phyloP scores from a whole-genome alignment of 768 basidiomycete species.

The Sutorius australiensis region DNA sequence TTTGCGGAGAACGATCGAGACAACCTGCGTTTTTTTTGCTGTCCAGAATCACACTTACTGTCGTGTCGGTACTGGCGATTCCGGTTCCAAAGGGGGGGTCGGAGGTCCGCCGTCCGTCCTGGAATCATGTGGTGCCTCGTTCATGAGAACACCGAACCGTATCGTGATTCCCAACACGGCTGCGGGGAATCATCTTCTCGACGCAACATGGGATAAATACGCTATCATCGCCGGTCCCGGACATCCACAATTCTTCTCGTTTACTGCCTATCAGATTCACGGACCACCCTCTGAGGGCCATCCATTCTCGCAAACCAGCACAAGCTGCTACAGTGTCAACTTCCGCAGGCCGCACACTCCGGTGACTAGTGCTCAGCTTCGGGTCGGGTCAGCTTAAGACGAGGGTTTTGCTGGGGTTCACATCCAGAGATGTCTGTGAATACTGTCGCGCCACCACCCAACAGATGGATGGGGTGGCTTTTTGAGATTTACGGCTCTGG shows the following conservation, averaged over 20 bases:
- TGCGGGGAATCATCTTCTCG: neutral
- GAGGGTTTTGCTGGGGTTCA: neutral
- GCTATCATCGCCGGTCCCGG: neutral
- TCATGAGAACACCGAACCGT: neutral
- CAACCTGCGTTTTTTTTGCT: neutral
- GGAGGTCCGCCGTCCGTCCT: neutral
- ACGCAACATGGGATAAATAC: slow-evolving; percentile 6
- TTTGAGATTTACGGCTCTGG: slow-evolving; percentile 22
- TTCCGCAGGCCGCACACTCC: neutral
- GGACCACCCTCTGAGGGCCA: neutral
- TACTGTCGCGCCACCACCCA: slow-evolving; percentile 18
- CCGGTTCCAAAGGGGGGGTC: neutral
- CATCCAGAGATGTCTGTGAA: slow-evolving; percentile 17
- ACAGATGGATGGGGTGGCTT: slow-evolving; percentile 21
- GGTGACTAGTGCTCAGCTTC: neutral
- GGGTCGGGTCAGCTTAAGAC: neutral
- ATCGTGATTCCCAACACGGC: neutral
- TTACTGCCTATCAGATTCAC: neutral
- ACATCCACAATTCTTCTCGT: neutral
- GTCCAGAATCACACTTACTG: neutral
- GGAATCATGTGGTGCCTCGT: neutral
- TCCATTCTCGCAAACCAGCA: neutral
- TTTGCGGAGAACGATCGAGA: too few relatives aligned
- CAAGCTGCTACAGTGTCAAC: neutral
- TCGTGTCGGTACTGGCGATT: neutral